phyloP scores from a whole-genome alignment of 2,329 filamentous ascomycete species.

The Colletotrichum higginsianum region DNA sequence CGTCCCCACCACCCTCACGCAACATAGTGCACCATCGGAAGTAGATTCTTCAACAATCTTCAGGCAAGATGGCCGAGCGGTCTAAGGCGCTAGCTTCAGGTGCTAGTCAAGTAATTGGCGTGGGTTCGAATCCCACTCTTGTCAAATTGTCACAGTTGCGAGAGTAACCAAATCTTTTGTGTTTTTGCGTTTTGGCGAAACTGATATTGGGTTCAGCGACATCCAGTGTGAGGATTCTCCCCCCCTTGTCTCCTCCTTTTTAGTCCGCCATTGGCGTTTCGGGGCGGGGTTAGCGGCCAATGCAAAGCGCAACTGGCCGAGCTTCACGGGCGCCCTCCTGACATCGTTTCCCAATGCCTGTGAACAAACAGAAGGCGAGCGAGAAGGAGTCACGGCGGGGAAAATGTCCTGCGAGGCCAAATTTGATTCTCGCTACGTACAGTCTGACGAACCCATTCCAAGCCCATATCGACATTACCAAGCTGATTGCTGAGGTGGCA shows the following conservation, averaged over 20 bases:
- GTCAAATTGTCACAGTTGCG: neutral
- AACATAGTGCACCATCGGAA: accelerated
- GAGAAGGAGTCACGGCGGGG: neutral
- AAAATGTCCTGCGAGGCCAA: neutral
- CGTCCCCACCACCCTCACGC: neutral
- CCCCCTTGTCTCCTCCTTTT: too few relatives aligned
- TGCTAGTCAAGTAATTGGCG: slow-evolving; percentile 31
- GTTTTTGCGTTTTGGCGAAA: neutral
- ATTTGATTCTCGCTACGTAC: neutral
- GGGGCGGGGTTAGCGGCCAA: too few relatives aligned
- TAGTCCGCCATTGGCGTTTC: too few relatives aligned
- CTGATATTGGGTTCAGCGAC: too few relatives aligned
- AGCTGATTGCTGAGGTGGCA: neutral
- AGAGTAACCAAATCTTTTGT: accelerated
- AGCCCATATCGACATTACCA: neutral
- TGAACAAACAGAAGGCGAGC: neutral
- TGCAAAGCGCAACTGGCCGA: too few relatives aligned
- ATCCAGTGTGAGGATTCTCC: too few relatives aligned
- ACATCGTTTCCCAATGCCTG: too few relatives aligned
- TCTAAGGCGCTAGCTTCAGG: slow-evolving; percentile 32
- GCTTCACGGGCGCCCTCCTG: too few relatives aligned
- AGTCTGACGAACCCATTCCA: neutral
- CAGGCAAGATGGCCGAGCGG: slow-evolving; percentile 29
- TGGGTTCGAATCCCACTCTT: slow-evolving; percentile 30
- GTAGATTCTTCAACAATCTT: accelerated